phyloP scores from a whole-genome alignment of 495 filamentous ascomycete genomes.

The Talaromyces wortmannii region DNA sequence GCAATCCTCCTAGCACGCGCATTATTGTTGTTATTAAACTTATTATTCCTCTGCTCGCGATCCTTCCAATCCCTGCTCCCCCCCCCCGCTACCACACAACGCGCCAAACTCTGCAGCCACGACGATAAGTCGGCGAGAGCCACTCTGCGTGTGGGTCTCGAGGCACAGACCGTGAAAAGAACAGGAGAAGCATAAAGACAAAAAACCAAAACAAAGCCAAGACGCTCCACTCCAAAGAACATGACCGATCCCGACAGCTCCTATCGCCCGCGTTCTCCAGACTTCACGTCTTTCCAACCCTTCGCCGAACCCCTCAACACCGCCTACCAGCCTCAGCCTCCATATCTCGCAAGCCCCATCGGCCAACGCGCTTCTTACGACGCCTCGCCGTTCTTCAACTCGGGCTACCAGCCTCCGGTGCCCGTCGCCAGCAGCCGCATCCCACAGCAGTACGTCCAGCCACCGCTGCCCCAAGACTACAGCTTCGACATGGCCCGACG shows the following conservation, averaged over 20 bases:
- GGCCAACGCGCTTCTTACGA: slow-evolving; percentile 38
- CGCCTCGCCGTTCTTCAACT: slow-evolving; percentile 30
- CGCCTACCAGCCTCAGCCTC: slow-evolving; percentile 29
- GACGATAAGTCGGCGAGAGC: background rate
- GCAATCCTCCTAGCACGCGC: too few species aligned
- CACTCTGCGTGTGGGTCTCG: background rate
- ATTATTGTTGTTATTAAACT: too few species aligned
- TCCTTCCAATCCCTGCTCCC: slow-evolving; percentile 1
- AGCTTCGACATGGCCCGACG: slow-evolving; percentile 38
- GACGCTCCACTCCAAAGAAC: slow-evolving; percentile 10
- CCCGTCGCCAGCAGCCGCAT: slow-evolving; percentile 5
- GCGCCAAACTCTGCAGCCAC: background rate
- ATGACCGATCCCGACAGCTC: slow-evolving; percentile 38
- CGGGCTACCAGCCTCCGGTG: slow-evolving; percentile 23
- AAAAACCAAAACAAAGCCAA: slow-evolving; percentile 15
- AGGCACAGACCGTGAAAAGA: background rate
- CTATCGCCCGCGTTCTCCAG: slow-evolving; percentile 37
- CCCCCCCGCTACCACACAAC: too few species aligned
- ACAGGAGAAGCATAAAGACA: slow-evolving; percentile 8
- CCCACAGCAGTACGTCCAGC: slow-evolving; percentile 30
- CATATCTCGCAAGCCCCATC: slow-evolving; percentile 23
- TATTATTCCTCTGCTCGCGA: background rate
- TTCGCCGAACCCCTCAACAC: slow-evolving; percentile 20
- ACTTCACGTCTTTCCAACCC: slow-evolving; percentile 40
- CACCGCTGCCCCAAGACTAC: slow-evolving; percentile 12